Base-by-base conservation (phyloP, 257 asterid species). In the Jacaranda copaia region DNA sequence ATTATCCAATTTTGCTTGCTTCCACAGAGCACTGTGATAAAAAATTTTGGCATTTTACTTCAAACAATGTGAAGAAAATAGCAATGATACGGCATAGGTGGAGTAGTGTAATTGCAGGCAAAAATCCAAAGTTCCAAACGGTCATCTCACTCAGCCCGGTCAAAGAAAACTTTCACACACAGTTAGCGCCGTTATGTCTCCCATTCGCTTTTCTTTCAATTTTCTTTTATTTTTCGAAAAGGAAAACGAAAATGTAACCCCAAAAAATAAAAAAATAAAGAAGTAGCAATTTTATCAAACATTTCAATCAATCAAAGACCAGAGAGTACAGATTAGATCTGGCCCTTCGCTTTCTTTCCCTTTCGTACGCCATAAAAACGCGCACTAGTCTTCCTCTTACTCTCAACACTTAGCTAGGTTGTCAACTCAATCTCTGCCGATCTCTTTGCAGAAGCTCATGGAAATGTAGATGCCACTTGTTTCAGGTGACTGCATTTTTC, bases 311-410 rank as follows among this genome's bases (percentile, higher is more conserved):
- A 78, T 81, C 81, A 86, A 72, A 71, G 83, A 42, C 43, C 69
- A 74, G 72, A 58, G 78, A 51, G 63, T 20, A 68, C 75, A 74
- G 86, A 73, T 84, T 82, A 83, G 90, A 86, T 86, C 90, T 86
- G 80, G 83, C 78, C 77, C 77, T 71, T 66, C 39, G 55, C 78
- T 66, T 80, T 14, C 81, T 79, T 58, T 67, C 78, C 74, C 77
- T 76, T 81, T 70, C 81, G 36, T 15, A 70, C 76, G 68, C 81
- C 68, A 77, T 76, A 46, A 55, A 59, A 71, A 66, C 73, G 8
- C 70, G 0, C 78, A 49, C 72, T 5, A 8, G 8, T 40, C 74
- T 67, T n/a, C 40, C 70, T 63, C 80, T 51, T 53, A 5, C 73
- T 70, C 74, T 56, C 74, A 70, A 59, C 74, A 53, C 43, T 56